A percentile compares a stretch with the other conserved stretches of the same genome.
Conservation (phyloP, 768 basidiomycete genomes). For the Pleurotus citrinopileatus region DNA sequence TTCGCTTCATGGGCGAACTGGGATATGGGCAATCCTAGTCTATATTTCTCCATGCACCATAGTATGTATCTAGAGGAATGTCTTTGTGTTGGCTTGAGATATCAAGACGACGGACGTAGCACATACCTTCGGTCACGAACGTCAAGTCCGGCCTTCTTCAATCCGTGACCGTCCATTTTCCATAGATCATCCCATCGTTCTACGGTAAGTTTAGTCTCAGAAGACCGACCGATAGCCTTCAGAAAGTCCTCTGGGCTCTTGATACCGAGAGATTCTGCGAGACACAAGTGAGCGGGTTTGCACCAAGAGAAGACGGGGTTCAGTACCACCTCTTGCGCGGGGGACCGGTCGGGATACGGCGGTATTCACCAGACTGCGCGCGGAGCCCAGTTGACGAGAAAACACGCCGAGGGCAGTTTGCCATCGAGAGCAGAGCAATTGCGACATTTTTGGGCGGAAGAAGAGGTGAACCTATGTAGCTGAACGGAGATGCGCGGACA, state of each 20-base stretch:
- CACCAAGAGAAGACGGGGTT: not conserved
- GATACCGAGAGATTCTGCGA: constrained; percentile 26
- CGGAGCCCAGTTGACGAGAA: not conserved
- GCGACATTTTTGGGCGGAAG: not conserved
- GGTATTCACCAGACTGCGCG: not conserved
- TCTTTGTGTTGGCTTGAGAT: not conserved
- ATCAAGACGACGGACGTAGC: not conserved
- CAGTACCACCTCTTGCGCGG: constrained; percentile 9
- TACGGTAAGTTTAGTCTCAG: constrained; percentile 59
- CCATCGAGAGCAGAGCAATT: constrained; percentile 1
- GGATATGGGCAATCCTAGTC: constrained; percentile 49
- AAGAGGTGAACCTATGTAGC: not conserved
- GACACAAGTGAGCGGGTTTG: not conserved
- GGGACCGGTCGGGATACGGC: constrained; percentile 1
- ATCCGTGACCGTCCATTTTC: constrained; percentile 49
- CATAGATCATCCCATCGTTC: constrained; percentile 77
- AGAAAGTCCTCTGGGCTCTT: constrained; percentile 62
- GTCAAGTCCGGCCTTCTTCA: constrained; percentile 64
- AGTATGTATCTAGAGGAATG: constrained; percentile 84
- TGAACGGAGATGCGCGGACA: not conserved
- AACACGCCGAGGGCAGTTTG: not conserved
- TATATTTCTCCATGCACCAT: constrained; percentile 84
- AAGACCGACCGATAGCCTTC: constrained; percentile 67
- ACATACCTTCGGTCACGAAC: constrained; percentile 71
- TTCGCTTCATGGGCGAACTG: constrained; percentile 62